These are phyloP conservation scores for Rhizopogon sp. DNA, from an alignment of 768 basidiomycete genomes.

Conservation along the genomic window DNA sequence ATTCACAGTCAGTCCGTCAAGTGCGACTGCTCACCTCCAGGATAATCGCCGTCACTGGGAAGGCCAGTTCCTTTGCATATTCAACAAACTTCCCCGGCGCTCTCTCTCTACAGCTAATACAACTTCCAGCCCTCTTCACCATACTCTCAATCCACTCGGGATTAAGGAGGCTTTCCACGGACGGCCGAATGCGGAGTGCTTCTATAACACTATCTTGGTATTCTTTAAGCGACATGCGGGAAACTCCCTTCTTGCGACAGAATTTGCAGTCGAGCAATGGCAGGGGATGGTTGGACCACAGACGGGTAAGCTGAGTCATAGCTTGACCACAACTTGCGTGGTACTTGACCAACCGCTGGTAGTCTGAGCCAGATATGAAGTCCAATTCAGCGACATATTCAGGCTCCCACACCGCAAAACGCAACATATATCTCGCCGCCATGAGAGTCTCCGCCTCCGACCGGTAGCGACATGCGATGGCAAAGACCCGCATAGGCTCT, in stretches of 20 bases:
- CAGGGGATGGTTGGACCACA: constrained; percentile 26
- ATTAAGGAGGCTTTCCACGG: constrained; percentile 24
- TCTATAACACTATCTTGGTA: constrained; percentile 31
- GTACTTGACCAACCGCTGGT: constrained; percentile 32
- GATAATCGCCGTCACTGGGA: constrained; percentile 23
- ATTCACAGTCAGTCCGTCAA: not conserved
- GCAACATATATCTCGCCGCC: constrained; percentile 34
- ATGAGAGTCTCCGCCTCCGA: constrained; percentile 28
- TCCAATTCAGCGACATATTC: constrained; percentile 30
- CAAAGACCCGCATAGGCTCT: constrained; percentile 33
- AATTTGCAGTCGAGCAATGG: constrained; percentile 29
- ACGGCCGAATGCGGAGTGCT: constrained; percentile 25
- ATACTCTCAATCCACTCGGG: constrained; percentile 26
- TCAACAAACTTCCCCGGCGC: constrained; percentile 24
- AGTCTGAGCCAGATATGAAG: constrained; percentile 31
- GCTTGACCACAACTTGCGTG: constrained; percentile 29
- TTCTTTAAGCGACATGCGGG: constrained; percentile 24
- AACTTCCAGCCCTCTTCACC: constrained; percentile 26
- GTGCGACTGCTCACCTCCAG: constrained; percentile 18
- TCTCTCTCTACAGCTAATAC: constrained; percentile 23
- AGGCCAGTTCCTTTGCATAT: constrained; percentile 22
- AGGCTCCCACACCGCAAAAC: constrained; percentile 29
- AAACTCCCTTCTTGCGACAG: constrained; percentile 30
- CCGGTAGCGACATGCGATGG: constrained; percentile 32
- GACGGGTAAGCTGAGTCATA: constrained; percentile 27